Conservation (phyloP, 164 flowering plant species). For the Sedum album region DNA sequence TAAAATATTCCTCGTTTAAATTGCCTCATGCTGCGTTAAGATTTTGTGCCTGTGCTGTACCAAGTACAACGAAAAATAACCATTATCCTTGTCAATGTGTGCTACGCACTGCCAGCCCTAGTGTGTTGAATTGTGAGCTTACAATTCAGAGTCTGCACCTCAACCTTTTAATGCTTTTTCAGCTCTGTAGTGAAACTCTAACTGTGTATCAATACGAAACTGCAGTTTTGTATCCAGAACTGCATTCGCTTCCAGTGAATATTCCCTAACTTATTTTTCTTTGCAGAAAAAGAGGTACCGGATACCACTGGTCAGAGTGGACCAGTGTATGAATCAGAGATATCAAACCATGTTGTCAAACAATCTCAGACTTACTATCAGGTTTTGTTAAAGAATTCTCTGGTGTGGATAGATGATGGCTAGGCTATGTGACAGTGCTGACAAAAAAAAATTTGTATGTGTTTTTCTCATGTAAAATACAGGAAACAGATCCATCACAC, state of each 20-base stretch:
- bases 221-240: no score
- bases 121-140: no score
- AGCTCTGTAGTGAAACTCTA: not conserved
- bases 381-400: constrained; percentile 26
- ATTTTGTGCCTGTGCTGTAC: not conserved
- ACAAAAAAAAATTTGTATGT: no score
- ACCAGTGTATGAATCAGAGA: constrained; percentile 31
- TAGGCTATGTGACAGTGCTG: not conserved
- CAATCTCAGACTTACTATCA: constrained; percentile 45
- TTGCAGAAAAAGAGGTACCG: constrained; percentile 13
- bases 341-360: constrained; percentile 23
- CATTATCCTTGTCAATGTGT: not conserved
- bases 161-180: not conserved
- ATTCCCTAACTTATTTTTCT: not conserved
- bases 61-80: not conserved
- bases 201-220: not conserved
- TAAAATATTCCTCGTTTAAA: not conserved
- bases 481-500: constrained; percentile 41
- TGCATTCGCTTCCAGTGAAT: not conserved
- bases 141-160: no score
- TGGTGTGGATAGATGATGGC: not conserved
- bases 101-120: not conserved
- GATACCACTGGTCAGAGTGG: constrained; percentile 24
- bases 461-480: not conserved
- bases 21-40: not conserved